Conservation (phyloP, 257 asterid species). For the Capsicum chinense region DNA sequence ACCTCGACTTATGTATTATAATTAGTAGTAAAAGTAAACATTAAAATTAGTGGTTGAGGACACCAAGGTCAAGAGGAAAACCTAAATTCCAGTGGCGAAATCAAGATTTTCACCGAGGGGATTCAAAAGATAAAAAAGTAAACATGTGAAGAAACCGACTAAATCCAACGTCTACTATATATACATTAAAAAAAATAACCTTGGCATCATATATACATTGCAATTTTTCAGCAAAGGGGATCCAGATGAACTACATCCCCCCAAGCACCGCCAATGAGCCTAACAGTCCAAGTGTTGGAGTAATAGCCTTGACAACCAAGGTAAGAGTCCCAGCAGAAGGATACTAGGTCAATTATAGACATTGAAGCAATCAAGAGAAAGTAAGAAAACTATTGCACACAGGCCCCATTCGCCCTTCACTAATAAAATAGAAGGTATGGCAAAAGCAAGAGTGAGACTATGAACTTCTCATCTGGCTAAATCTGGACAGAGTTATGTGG, state of each 20-base stretch:
- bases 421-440: no score
- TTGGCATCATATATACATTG: background rate
- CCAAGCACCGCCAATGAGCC: background rate
- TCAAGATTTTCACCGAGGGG: background rate
- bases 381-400: no score
- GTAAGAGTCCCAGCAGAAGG: background rate
- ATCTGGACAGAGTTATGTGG: background rate
- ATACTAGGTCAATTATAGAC: background rate
- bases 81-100: background rate
- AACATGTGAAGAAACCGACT: background rate
- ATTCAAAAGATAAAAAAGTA: background rate
- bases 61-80: background rate
- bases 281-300: background rate
- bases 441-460: no score
- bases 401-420: no score
- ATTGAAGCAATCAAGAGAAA: no score
- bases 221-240: background rate
- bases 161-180: background rate
- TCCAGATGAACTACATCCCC: background rate
- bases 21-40: slow-evolving; percentile 4
- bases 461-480: background rate
- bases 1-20: background rate
- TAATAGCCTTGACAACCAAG: background rate
- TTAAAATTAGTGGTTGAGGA: background rate
- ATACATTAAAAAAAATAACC: background rate